These are phyloP conservation scores for Apiotrichum porosum DNA, from an alignment of 1,284 basidiomycete genomes.

Conservation along the genomic window DNA sequence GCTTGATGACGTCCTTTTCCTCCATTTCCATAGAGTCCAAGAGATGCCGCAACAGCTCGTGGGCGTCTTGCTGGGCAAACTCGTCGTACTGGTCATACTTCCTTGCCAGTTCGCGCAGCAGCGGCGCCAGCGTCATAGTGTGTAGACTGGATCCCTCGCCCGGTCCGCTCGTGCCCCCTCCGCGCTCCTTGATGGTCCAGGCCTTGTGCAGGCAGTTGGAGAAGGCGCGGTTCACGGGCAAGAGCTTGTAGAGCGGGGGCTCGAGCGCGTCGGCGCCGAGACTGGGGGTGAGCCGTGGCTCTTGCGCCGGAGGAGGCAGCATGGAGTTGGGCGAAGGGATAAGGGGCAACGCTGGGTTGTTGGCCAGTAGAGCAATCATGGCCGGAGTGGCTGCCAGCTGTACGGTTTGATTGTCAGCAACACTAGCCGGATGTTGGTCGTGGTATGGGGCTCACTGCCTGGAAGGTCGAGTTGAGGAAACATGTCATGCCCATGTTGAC, in stretches of 20 bases:
- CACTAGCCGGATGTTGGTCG: no score
- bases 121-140: slow-evolving; percentile 49
- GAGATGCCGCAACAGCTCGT: slow-evolving; percentile 82
- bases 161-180: slow-evolving; percentile 32
- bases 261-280: slow-evolving; percentile 40
- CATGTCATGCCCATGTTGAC: slow-evolving; percentile 86
- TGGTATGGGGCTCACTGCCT: slow-evolving; percentile 50
- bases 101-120: slow-evolving; percentile 65
- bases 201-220: slow-evolving; percentile 35
- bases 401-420: no score
- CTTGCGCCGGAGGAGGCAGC: slow-evolving; percentile 28
- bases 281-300: slow-evolving; percentile 32
- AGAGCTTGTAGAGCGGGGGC: slow-evolving; percentile 37
- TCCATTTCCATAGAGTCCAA: slow-evolving; percentile 94
- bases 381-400: slow-evolving; percentile 38
- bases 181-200: slow-evolving; percentile 45
- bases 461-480: slow-evolving; percentile 86
- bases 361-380: slow-evolving; percentile 30
- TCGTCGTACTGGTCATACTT: slow-evolving; percentile 93
- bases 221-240: slow-evolving; percentile 46
- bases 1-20: slow-evolving; percentile 70
- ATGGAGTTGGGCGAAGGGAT: slow-evolving; percentile 14
- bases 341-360: slow-evolving; percentile 25
- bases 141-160: slow-evolving; percentile 25
- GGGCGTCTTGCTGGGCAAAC: slow-evolving; percentile 77